Percentiles rank a stretch among this genome's conserved stretches.
phyloP scores from a whole-genome alignment of 495 filamentous ascomycete genomes.

The Aspergillus biplanus region DNA sequence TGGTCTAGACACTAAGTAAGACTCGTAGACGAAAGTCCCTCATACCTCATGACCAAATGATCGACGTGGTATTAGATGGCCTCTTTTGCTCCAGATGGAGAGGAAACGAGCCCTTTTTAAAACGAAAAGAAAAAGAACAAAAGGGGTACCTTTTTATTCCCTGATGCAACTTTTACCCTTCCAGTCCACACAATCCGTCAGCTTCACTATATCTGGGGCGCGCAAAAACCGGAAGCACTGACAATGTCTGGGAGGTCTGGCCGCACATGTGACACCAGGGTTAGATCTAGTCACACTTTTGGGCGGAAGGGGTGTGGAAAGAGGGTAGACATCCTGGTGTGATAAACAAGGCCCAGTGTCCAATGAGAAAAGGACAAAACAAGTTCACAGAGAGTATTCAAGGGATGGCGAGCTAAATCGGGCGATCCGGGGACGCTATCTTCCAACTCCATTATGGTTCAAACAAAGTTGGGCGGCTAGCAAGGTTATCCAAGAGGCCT shows the following conservation, averaged over 20 bases:
- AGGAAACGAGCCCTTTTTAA: background rate
- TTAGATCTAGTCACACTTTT: constrained; percentile 7
- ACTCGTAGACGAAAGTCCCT: background rate
- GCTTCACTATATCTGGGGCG: background rate
- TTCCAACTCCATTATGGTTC: constrained; percentile 4
- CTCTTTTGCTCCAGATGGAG: background rate
- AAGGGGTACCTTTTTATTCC: background rate
- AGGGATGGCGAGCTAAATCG: background rate
- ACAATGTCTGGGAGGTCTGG: background rate
- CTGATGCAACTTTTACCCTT: constrained; percentile 1
- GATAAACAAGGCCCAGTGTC: background rate
- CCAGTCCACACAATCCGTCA: background rate
- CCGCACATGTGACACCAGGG: constrained; percentile 17
- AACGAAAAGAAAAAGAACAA: background rate
- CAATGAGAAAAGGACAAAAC: background rate
- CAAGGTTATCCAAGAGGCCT: constrained; percentile 5
- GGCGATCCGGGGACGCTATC: background rate
- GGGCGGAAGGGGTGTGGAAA: background rate
- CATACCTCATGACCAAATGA: constrained; percentile 1
- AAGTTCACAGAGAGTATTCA: background rate
- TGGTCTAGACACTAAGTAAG: background rate
- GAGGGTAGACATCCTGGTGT: constrained; percentile 1
- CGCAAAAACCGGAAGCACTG: background rate
- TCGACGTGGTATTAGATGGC: constrained; percentile 2
- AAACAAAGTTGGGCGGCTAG: constrained; percentile 12